phyloP scores from a whole-genome alignment of 108 stramenopile species.

The Fragilaria crotonensis region DNA sequence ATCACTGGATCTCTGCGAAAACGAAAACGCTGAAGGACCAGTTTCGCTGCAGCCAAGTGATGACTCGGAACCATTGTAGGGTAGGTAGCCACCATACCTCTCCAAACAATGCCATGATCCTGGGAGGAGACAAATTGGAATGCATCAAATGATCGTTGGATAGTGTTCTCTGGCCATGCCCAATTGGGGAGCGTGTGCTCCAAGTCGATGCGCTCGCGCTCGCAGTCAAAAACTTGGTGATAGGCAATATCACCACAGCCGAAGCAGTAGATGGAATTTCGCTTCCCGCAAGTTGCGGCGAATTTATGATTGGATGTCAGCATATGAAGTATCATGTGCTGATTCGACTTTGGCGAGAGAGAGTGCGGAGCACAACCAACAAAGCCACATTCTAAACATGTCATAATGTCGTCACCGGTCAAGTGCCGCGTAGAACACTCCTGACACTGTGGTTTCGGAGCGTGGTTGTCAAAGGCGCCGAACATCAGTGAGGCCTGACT shows the following conservation, averaged over 20 bases:
- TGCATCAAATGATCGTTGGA: slow-evolving; percentile 64
- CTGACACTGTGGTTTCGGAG: background rate
- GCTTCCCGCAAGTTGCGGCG: slow-evolving; percentile 59
- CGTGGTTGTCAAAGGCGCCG: background rate
- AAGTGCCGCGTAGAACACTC: background rate
- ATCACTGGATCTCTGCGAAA: background rate
- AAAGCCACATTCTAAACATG: slow-evolving; percentile 67
- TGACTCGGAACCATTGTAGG: slow-evolving; percentile 48
- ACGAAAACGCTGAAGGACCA: slow-evolving; percentile 25
- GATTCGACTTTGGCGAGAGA: slow-evolving; percentile 14
- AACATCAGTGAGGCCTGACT: background rate
- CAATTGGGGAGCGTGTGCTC: slow-evolving; percentile 35
- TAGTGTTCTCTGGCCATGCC: slow-evolving; percentile 46
- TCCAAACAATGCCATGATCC: slow-evolving; percentile 70
- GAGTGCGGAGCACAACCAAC: slow-evolving; percentile 46
- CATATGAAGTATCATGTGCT: slow-evolving; percentile 56
- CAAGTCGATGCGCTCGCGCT: slow-evolving; percentile 55
- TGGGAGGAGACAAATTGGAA: slow-evolving; percentile 50
- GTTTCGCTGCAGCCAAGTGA: slow-evolving; percentile 38
- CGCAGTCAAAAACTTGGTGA: slow-evolving; percentile 69
- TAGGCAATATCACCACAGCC: slow-evolving; percentile 60
- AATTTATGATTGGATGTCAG: slow-evolving; percentile 58
- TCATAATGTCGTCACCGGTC: slow-evolving; percentile 56
- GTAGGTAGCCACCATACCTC: slow-evolving; percentile 64
- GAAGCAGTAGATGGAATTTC: slow-evolving; percentile 63